Conservation (phyloP, 2,329 filamentous ascomycete genomes). For the Cryphonectria nitschkei region DNA sequence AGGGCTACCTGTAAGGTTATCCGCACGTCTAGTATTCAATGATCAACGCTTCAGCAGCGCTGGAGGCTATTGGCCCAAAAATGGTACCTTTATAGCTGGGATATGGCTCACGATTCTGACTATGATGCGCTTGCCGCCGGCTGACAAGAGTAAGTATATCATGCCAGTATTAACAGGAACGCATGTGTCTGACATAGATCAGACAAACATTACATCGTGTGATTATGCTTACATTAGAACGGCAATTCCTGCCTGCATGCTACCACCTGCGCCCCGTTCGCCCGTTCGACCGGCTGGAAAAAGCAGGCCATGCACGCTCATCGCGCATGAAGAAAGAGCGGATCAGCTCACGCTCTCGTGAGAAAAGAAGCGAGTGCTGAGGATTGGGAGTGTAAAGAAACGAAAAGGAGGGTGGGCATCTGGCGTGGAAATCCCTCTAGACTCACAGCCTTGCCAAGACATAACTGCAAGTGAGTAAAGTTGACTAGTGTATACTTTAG, state of each 20-base stretch:
- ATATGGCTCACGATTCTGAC: neutral
- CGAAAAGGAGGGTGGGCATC: neutral
- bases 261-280: conserved; percentile 37
- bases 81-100: neutral
- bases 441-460: neutral
- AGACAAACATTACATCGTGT: neutral
- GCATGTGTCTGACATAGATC: neutral
- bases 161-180: conserved; percentile 20
- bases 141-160: neutral
- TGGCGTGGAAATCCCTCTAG: neutral
- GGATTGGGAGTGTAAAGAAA: too few relatives aligned
- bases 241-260: conserved; percentile 44
- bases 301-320: conserved; percentile 41
- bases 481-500: neutral
- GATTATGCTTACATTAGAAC: conserved; percentile 46
- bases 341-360: neutral
- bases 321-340: conserved; percentile 17
- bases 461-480: too few relatives aligned
- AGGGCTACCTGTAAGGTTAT: neutral
- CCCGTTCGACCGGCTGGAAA: conserved; percentile 38
- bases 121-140: neutral
- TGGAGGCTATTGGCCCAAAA: neutral
- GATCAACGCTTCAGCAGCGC: neutral
- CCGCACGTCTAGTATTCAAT: neutral
- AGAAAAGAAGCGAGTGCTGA: neutral